A percentile compares a stretch with the other conserved stretches of the same genome.
Conservation (phyloP, 2,329 filamentous ascomycete species). For the Penicillium sp. region DNA sequence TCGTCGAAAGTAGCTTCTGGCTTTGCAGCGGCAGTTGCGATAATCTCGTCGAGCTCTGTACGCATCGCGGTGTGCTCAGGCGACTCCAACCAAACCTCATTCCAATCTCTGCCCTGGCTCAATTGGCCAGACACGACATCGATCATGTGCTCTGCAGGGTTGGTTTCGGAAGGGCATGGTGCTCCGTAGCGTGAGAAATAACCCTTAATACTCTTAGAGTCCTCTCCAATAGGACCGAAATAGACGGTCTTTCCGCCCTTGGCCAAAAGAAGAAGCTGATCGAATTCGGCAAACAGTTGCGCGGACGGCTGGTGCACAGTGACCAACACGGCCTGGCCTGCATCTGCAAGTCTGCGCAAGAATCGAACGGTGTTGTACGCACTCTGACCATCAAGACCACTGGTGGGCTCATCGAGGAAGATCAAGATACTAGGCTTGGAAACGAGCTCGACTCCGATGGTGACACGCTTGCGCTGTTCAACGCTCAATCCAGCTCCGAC, state of each 20-base stretch:
- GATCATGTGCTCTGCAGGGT: slow-evolving; percentile 63
- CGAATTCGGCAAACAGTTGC: slow-evolving; percentile 68
- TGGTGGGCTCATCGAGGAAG: slow-evolving; percentile 72
- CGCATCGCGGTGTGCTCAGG: slow-evolving; percentile 59
- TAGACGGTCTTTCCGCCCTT: slow-evolving; percentile 71
- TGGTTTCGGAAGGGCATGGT: slow-evolving; percentile 62
- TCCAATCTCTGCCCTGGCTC: slow-evolving; percentile 64
- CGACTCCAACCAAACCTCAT: slow-evolving; percentile 69
- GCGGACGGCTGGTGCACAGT: slow-evolving; percentile 72
- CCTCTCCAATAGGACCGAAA: slow-evolving; percentile 68
- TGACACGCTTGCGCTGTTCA: slow-evolving; percentile 69
- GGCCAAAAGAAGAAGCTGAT: slow-evolving; percentile 68
- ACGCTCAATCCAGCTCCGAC: slow-evolving; percentile 54
- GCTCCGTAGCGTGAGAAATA: slow-evolving; percentile 69
- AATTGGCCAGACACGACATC: slow-evolving; percentile 51
- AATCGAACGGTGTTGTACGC: slow-evolving; percentile 68
- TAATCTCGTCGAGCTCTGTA: slow-evolving; percentile 66
- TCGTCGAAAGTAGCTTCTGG: slow-evolving; percentile 47
- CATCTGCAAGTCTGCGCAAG: slow-evolving; percentile 64
- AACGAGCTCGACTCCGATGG: slow-evolving; percentile 71
- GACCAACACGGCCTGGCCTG: slow-evolving; percentile 69
- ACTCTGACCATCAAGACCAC: slow-evolving; percentile 67
- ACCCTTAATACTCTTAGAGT: slow-evolving; percentile 62
- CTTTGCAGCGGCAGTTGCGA: slow-evolving; percentile 47
- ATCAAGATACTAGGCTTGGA: slow-evolving; percentile 68